These are phyloP conservation scores for Plasmodium relictum DNA, from an alignment of 169 alveolate species.

Conservation along the genomic window DNA sequence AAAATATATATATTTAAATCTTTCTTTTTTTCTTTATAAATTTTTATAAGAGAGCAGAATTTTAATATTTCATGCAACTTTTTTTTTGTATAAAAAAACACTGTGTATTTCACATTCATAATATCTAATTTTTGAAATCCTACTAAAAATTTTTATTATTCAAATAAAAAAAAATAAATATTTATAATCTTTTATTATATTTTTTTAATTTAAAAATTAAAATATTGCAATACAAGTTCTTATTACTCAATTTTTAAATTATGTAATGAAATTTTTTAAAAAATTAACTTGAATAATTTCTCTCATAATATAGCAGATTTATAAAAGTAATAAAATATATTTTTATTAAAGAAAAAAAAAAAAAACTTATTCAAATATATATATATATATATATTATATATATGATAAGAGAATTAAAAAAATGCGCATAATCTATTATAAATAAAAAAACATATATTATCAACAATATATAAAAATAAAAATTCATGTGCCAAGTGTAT, in stretches of 20 bases:
- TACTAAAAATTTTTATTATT: no score
- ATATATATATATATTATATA: background rate
- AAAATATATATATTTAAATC: no score
- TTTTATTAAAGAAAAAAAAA: slow-evolving; percentile 45
- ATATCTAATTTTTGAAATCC: no score
- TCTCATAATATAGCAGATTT: slow-evolving; percentile 29
- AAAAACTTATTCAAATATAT: slow-evolving; percentile 20
- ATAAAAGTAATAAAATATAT: slow-evolving; percentile 3
- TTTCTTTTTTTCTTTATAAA: no score
- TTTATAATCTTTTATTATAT: no score
- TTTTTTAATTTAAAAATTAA: background rate
- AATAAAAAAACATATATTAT: no score
- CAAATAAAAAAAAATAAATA: no score
- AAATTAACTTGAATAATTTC: slow-evolving; percentile 32
- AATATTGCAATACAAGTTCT: background rate
- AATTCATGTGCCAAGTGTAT: background rate
- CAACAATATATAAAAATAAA: background rate
- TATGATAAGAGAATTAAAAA: slow-evolving; percentile 1
- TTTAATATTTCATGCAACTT: no score
- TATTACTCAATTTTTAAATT: background rate
- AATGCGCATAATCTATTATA: slow-evolving; percentile 1
- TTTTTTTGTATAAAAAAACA: no score
- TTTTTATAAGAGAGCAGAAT: no score
- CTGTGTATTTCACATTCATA: no score
- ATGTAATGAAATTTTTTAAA: slow-evolving; percentile 1